These are phyloP conservation scores for Psilocybe cubensis DNA, from an alignment of 768 basidiomycete genomes.

Conservation along the genomic window DNA sequence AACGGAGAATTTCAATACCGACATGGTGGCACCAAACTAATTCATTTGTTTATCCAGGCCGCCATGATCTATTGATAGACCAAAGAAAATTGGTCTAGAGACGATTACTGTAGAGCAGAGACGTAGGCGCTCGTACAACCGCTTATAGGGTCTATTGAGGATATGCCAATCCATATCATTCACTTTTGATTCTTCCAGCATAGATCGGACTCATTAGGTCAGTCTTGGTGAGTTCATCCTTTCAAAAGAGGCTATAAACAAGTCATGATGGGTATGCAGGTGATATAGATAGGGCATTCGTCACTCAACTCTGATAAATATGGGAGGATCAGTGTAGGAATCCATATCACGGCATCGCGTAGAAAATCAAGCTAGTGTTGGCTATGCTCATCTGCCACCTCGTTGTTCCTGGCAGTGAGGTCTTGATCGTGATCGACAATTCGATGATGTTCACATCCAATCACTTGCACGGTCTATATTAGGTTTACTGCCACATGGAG, in stretches of 20 bases:
- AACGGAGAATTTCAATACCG: background rate
- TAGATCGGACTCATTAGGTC: background rate
- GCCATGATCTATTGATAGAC: background rate
- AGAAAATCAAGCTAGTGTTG: too few species aligned
- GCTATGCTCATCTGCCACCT: background rate
- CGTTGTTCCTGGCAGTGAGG: background rate
- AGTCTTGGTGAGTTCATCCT: background rate
- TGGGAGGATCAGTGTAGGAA: background rate
- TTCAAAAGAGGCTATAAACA: background rate
- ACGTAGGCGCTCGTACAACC: background rate
- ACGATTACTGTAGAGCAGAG: background rate
- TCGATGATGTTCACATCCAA: background rate
- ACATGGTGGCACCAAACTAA: background rate
- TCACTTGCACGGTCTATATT: background rate
- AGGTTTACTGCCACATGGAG: background rate
- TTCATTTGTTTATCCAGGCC: background rate
- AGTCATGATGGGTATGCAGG: background rate
- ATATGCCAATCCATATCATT: background rate
- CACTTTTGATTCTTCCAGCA: background rate
- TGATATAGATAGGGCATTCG: background rate
- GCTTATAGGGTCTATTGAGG: background rate
- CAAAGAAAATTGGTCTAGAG: background rate
- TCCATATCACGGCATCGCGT: too few species aligned
- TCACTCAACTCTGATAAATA: background rate
- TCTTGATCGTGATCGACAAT: background rate